phyloP scores from a whole-genome alignment of 495 filamentous ascomycete species.

The Parmelia sp. region DNA sequence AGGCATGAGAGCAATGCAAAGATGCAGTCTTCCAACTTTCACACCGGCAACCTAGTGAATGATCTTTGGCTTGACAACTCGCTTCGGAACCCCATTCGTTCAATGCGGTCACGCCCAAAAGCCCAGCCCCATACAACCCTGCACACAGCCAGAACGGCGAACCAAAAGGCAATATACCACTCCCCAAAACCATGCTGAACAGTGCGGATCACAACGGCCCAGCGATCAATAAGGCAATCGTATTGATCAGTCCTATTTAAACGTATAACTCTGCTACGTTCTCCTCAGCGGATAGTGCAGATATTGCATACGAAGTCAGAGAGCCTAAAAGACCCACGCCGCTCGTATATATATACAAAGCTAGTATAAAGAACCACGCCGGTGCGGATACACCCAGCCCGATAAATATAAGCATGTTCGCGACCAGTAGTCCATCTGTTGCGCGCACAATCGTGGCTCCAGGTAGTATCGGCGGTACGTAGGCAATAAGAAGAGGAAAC shows the following conservation, averaged over 20 bases:
- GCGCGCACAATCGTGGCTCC: conserved; percentile 7
- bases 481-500: conserved; percentile 14
- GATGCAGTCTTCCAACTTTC: no score
- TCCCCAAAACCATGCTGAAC: conserved; percentile 13
- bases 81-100: background rate
- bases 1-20: no score
- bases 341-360: conserved; percentile 12
- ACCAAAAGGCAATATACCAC: conserved; percentile 6
- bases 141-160: conserved; percentile 18
- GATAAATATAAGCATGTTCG: conserved; percentile 6
- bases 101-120: conserved; percentile 6
- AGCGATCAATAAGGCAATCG: conserved; percentile 9
- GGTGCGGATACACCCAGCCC: conserved; percentile 16
- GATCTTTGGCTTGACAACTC: no score
- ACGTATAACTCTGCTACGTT: conserved; percentile 16
- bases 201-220: conserved; percentile 11
- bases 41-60: no score
- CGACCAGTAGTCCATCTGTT: conserved; percentile 10
- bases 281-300: background rate
- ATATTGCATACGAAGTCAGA: conserved; percentile 9
- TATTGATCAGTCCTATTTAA: conserved; percentile 6
- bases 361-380: background rate
- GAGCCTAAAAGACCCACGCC: conserved; percentile 11
- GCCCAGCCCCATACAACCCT: conserved; percentile 1
- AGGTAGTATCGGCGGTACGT: conserved; percentile 4